Evolutionary conservation across 2,329 filamentous ascomycete genomes (phyloP), one percentile per base, ranked within the genome.

Genomic region (Simplicillium sp.): DNA sequence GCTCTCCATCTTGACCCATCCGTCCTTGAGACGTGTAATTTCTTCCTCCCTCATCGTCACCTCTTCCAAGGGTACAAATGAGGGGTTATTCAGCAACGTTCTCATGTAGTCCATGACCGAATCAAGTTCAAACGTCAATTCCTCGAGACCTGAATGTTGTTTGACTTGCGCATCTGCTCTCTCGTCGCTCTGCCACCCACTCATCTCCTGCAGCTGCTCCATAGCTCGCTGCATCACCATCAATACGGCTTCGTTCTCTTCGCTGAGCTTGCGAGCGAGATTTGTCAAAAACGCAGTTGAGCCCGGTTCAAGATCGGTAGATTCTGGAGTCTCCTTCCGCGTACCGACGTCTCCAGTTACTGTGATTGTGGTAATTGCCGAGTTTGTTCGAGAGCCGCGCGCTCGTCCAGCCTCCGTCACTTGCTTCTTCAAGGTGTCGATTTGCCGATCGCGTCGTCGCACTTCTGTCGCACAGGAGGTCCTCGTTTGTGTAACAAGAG

Each of bases 1-100:
- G 16, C 69, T 75, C 60, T 97, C 89, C 86, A 97, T 95, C 62
- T 84, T 88, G 57, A 94, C 85, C 83, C 90, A 94, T 13, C 89
- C 87, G 41, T 84, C 77, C 41, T 87, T 80, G 37, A 98, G 69
- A 39, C 86, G 77, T 39, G 75, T 73, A 48, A 98, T 97, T 58
- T 96, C 89, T 44, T 94, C 84, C 48, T 98, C 90, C 41, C 90
- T 80, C n/a, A 88, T 66, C 54, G 94, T 82, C 2, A 98, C 87
- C 59, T 97, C 92, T 53, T 97, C 92, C 16, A 97, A 78, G 1
- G 90, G 86, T 12, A 96, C 92, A 58, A 97, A 98, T 3, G 89
- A 94, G 1, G 92, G 92, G 54, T 97, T 97, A 8, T 88, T 96
- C 35, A 98, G 70, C 31, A 98, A 77, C 3, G 75, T 83, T 48